Base-by-base conservation (phyloP, 2,329 filamentous ascomycete species). In the Domatiomyces globalis region DNA sequence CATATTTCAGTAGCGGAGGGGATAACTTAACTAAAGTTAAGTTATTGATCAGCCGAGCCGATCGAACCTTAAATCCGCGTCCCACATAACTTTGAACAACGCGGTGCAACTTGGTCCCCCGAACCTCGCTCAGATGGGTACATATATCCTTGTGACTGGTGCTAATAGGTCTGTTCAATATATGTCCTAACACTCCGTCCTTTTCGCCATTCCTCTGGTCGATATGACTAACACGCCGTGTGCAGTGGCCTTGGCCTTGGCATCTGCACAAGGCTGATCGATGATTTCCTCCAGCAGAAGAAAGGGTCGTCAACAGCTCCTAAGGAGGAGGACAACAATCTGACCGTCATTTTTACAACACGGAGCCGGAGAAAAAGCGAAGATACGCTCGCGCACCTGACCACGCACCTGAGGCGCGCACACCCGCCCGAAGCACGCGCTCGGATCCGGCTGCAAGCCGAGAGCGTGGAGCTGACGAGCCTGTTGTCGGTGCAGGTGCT, bases 301-400 rank as follows among this genome's bases (percentile, higher is more conserved):
- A 39, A 39, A 10, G 5, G 33, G 15, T 15, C 33, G 12, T 39
- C 33, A 39, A 15, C 33, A 10, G 33, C 33, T 39, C 10, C 33
- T 2, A 39, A 39, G 10, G 33, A 15, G 10, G 10, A 33, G 29
- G 10, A 74, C 27, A 77, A 85, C 52, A 80, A 84, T 62, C 78
- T 96, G 45, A 78, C 87, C 59, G 75, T 95, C 50, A 80, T 95
- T 56, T 81, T 87, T 57, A 94, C 87, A 5, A 95, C 90, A 1
- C 85, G 90, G 57, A 83, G 82, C 61, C 65, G 74, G 44, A 70
- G 73, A 55, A 95, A 95, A 71, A 84, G 83, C 48, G 74, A 77
- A 53, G 82, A 84, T 53, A 92, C 89, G 2, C 75, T 86, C 58
- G 66, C 70, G 15, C 72, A 75, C 10, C 75, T 94, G 10, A 75